Percentiles rank a stretch among this genome's conserved stretches.
phyloP scores from a whole-genome alignment of 257 asterid genomes.

The Solanum infundibuliforme region DNA sequence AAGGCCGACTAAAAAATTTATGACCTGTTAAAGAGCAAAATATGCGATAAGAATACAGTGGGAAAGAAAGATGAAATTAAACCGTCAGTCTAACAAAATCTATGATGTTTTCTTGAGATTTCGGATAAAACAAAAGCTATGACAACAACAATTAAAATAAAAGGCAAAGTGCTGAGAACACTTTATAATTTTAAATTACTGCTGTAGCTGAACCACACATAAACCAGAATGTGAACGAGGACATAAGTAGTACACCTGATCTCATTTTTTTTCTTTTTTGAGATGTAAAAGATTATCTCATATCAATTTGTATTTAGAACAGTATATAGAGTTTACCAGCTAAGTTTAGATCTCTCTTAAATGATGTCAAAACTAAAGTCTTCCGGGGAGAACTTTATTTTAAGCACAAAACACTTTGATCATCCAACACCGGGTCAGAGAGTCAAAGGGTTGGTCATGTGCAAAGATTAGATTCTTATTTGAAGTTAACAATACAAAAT shows the following conservation, averaged over 20 bases:
- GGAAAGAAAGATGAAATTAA: background rate
- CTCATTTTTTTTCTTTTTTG: background rate
- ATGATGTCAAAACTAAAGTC: background rate
- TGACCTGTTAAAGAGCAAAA: constrained; percentile 34
- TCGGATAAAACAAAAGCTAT: background rate
- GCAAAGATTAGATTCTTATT: background rate
- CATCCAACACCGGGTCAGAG: background rate
- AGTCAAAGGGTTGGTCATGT: background rate
- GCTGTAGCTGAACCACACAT: background rate
- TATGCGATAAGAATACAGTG: background rate
- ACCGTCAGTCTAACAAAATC: background rate
- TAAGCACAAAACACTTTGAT: background rate
- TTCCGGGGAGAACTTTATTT: background rate
- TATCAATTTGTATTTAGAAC: background rate
- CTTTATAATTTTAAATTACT: background rate
- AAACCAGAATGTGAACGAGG: background rate
- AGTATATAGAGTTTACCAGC: background rate
- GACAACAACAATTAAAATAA: background rate
- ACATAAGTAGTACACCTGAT: background rate
- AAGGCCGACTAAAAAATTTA: constrained; percentile 70
- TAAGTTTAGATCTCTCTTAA: background rate
- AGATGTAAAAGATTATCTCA: background rate
- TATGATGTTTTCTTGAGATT: background rate
- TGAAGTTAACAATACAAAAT: background rate
- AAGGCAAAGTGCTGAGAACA: background rate